Conservation (phyloP, 176 grass and related monocot genomes). For the Bolboschoenus planiculmis region DNA sequence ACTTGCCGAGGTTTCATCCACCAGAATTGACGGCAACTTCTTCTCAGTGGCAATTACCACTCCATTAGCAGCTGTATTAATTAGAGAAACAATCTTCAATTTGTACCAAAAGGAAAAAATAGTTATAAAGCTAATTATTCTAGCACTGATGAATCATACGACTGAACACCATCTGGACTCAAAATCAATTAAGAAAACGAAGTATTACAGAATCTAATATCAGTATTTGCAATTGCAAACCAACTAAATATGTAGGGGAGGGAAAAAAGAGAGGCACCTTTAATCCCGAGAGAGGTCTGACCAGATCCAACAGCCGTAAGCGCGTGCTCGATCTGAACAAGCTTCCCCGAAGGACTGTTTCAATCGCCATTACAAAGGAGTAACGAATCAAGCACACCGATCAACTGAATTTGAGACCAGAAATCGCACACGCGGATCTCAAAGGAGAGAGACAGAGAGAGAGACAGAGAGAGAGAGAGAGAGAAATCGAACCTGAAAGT, state of each 20-base stretch:
- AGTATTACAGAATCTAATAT: neutral
- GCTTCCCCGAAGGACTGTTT: slow-evolving; percentile 84
- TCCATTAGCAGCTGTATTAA: slow-evolving; percentile 54
- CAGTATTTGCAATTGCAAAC: neutral
- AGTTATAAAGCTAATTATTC: neutral
- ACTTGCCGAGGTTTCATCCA: slow-evolving; percentile 62
- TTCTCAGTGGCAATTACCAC: slow-evolving; percentile 64
- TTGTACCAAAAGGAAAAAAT: neutral
- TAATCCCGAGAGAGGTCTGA: slow-evolving; percentile 97
- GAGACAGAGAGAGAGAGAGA: too few species aligned
- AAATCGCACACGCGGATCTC: neutral
- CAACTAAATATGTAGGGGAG: neutral
- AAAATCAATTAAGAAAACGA: neutral
- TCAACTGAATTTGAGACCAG: neutral
- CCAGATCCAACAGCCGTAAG: slow-evolving; percentile 89
- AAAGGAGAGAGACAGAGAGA: neutral
- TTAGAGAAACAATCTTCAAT: neutral
- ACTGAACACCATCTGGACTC: neutral
- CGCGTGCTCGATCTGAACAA: slow-evolving; percentile 96
- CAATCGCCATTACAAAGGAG: slow-evolving; percentile 11
- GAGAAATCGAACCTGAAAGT: slow-evolving; percentile 60
- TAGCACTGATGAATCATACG: neutral
- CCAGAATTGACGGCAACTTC: slow-evolving; percentile 62
- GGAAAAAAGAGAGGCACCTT: slow-evolving; percentile 42
- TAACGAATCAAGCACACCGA: neutral